Conservation (phyloP, 805 yeast species). For the Monosporozyma siamensis region DNA sequence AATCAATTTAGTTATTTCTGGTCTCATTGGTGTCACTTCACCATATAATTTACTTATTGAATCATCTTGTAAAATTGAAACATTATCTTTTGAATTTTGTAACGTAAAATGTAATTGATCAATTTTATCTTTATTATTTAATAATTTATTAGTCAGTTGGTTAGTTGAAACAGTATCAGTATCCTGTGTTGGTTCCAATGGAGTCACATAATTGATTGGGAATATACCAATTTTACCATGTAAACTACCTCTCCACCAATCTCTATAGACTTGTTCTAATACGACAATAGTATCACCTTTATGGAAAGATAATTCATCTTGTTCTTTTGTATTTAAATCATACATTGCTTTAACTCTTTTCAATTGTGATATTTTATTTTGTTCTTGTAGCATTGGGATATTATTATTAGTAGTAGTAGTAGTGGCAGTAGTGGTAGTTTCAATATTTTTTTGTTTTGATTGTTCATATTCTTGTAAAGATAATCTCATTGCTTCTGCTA, state of each 20-base stretch:
- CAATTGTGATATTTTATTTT: constrained; percentile 10
- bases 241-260: constrained; percentile 92
- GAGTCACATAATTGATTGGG: constrained; percentile 86
- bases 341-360: constrained; percentile 77
- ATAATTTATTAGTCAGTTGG: constrained; percentile 43
- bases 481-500: constrained; percentile 63
- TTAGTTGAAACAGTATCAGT: constrained; percentile 1
- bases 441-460: too few relatives aligned
- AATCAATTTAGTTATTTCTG: constrained; percentile 61
- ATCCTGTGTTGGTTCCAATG: constrained; percentile 54
- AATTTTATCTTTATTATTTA: constrained; percentile 48
- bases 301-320: constrained; percentile 78
- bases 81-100: constrained; percentile 24
- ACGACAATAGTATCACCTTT: constrained; percentile 85
- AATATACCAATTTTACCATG: constrained; percentile 78
- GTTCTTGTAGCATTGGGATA: constrained; percentile 7
- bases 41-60: constrained; percentile 70
- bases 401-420: constrained; percentile 3
- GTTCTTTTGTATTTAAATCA: constrained; percentile 67
- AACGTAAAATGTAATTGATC: constrained; percentile 45
- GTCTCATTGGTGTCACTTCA: constrained; percentile 60
- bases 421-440: constrained; percentile 15
- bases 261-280: constrained; percentile 77
- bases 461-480: constrained; percentile 52
- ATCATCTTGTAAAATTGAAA: constrained; percentile 41